phyloP scores from a whole-genome alignment of 1,139 yeast genomes.

The Diutina rugosa region DNA sequence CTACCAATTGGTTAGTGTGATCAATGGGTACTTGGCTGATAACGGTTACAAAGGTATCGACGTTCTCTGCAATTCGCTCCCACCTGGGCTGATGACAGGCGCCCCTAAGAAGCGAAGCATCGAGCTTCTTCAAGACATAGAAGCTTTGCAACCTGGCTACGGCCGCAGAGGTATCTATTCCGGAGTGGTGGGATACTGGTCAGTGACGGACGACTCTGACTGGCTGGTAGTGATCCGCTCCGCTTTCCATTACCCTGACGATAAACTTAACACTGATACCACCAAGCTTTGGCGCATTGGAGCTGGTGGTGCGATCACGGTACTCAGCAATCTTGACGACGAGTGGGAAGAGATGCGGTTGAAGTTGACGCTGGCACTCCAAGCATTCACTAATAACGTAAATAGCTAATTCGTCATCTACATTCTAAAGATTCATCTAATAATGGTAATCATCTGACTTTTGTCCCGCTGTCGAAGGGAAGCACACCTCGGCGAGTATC shows the following conservation, averaged over 20 bases:
- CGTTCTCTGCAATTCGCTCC: constrained; percentile 62
- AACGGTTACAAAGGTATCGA: constrained; percentile 58
- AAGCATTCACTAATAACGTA: constrained; percentile 24
- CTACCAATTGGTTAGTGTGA: constrained; percentile 83
- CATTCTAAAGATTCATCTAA: constrained; percentile 5
- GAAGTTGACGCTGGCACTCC: constrained; percentile 70
- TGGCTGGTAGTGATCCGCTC: constrained; percentile 95
- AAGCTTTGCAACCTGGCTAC: constrained; percentile 20
- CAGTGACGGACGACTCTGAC: constrained; percentile 76
- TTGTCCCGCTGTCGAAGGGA: constrained; percentile 37
- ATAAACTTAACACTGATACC: constrained; percentile 19
- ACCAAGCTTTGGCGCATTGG: constrained; percentile 65
- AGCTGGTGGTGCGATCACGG: constrained; percentile 98
- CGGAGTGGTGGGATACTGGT: constrained; percentile 95
- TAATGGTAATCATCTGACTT: constrained; percentile 25
- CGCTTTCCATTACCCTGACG: constrained; percentile 51
- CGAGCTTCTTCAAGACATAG: constrained; percentile 55
- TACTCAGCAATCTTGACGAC: constrained; percentile 62
- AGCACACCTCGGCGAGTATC: constrained; percentile 50
- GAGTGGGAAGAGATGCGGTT: constrained; percentile 92
- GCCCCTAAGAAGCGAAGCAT: constrained; percentile 95
- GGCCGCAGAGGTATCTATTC: constrained; percentile 77
- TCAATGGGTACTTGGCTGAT: constrained; percentile 43
- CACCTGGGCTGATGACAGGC: constrained; percentile 99
- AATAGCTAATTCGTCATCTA: background rate